Percentiles rank a stretch among this genome's conserved stretches.
These are phyloP conservation scores for Trichophyton benhamiae DNA, from an alignment of 2,329 filamentous ascomycete genomes.

Conservation along the genomic window DNA sequence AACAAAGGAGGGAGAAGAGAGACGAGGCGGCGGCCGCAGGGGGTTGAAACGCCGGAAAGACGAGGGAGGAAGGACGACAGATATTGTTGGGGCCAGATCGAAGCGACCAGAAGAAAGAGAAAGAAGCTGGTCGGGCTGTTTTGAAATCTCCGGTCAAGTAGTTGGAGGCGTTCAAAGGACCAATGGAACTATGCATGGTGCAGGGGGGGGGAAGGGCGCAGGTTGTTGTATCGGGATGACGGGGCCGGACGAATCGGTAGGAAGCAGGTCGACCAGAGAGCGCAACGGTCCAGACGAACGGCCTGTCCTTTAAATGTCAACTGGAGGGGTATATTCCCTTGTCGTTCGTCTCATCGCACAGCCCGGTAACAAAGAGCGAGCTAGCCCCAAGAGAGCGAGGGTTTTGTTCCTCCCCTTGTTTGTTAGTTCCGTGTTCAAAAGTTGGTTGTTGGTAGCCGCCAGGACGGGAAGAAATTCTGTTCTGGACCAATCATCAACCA, in stretches of 20 bases:
- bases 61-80: neutral
- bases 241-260: neutral
- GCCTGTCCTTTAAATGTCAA: neutral
- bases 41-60: neutral
- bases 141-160: neutral
- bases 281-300: neutral
- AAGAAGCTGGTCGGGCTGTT: too few species aligned
- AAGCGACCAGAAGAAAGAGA: neutral
- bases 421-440: neutral
- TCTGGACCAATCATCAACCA: neutral
- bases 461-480: neutral
- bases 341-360: neutral
- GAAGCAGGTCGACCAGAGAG: neutral
- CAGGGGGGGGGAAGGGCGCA: neutral
- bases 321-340: neutral
- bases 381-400: neutral
- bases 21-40: neutral
- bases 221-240: neutral
- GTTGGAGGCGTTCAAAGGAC: neutral
- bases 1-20: neutral
- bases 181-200: neutral
- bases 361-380: neutral
- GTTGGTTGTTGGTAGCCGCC: conserved; percentile 1
- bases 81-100: neutral
- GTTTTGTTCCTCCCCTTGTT: neutral